phyloP scores from a whole-genome alignment of 2,329 filamentous ascomycete genomes.

The Fusarium sp. region DNA sequence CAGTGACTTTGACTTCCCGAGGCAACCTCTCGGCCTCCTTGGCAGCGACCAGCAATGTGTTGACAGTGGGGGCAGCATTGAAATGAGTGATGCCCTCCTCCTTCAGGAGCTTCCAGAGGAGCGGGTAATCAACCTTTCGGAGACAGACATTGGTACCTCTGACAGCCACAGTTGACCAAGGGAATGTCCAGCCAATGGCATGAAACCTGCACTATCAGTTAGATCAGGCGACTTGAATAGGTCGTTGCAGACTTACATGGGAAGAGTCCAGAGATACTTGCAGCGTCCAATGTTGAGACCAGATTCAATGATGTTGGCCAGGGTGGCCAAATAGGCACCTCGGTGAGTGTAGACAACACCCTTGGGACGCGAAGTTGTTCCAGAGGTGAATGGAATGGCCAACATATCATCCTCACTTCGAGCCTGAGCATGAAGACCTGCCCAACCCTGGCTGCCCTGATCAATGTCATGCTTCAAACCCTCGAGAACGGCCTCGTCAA shows the following conservation, averaged over 20 bases:
- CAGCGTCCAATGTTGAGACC: slow-evolving; percentile 82
- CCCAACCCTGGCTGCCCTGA: slow-evolving; percentile 80
- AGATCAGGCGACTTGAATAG: neutral
- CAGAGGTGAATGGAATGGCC: slow-evolving; percentile 92
- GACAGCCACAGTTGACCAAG: slow-evolving; percentile 92
- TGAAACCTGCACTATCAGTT: slow-evolving; percentile 64
- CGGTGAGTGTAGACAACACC: slow-evolving; percentile 94
- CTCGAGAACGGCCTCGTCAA: slow-evolving; percentile 85
- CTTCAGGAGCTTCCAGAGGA: slow-evolving; percentile 91
- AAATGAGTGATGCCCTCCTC: slow-evolving; percentile 93
- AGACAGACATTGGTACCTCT: slow-evolving; percentile 96
- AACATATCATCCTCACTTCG: slow-evolving; percentile 83
- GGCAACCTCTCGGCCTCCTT: slow-evolving; percentile 78
- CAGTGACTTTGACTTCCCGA: slow-evolving; percentile 83
- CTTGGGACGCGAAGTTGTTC: slow-evolving; percentile 91
- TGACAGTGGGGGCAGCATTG: slow-evolving; percentile 95
- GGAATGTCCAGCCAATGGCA: slow-evolving; percentile 85
- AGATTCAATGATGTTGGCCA: slow-evolving; percentile 90
- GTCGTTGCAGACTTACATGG: slow-evolving; percentile 75
- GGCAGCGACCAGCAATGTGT: slow-evolving; percentile 88
- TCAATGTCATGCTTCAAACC: slow-evolving; percentile 78
- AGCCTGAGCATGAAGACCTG: slow-evolving; percentile 76
- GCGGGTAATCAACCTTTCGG: slow-evolving; percentile 92
- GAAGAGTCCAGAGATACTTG: slow-evolving; percentile 91
- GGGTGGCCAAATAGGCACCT: slow-evolving; percentile 84